Base-by-base conservation (phyloP, 2,329 filamentous ascomycete genomes). In the Biscogniauxia marginata region DNA sequence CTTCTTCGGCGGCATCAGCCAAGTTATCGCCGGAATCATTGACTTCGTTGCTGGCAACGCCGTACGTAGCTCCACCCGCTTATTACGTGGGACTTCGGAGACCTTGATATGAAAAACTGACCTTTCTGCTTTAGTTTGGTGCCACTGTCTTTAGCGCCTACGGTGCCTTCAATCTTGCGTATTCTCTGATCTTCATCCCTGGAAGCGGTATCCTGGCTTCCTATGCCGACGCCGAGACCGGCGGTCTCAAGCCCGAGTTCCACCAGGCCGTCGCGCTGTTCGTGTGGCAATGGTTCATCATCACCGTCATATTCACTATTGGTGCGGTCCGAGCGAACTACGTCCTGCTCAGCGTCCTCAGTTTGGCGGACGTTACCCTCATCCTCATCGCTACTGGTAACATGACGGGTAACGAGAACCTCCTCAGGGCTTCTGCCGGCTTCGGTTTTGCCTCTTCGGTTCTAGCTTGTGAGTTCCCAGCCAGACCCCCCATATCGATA, bases 81-180 rank as follows among this genome's bases (percentile, higher is more conserved):
- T 21, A 24, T 11, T 23, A 13, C 24, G 43, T 19, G n/a, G n/a
- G n/a, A 49, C 25, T n/a, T 34, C n/a, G 2, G n/a, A 8, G 19
- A 34, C 19, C 34, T 6, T 23, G 46, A 49, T 49, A 25, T 46
- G 9, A 7, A 19, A 25, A 16, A 48, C 60, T 63, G 46, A 60
- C 24, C 6, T 39, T 24, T 34, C 0, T 19, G 21, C 19, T 45
- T n/a, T 25, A 67, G 65, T 72, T 74, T 53, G 70, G 71, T 54
- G 72, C 72, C 39, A 74, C 73, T 23, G 68, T 75, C 34, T 74
- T 74, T 61, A 64, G 70, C 21, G 68, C 73, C 18, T 75, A 75
- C 54, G 73, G 65, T 39, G 73, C 71, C 23, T 75, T 75, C 63
- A 75, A 75, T 60, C 62, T 74, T 18, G 69, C 70, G 7, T 75